A percentile compares a stretch with the other conserved stretches of the same genome.
These are phyloP conservation scores for Fraxinus albicans DNA, from an alignment of 305 asterid genomes.

Conservation along the genomic window DNA sequence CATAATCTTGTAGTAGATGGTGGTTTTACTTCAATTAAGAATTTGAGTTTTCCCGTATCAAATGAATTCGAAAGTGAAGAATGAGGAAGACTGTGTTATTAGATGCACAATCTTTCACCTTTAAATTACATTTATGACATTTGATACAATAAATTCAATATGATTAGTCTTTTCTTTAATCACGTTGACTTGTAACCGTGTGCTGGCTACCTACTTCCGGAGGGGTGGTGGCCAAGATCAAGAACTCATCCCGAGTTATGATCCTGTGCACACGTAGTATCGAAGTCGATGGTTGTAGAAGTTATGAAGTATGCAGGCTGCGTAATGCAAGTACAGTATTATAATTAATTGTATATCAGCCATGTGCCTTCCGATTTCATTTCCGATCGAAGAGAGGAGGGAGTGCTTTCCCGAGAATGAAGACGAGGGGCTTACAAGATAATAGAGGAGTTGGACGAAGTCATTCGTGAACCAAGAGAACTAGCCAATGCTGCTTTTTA, in stretches of 20 bases:
- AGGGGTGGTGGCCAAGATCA: neutral
- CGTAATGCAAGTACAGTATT: too few species aligned
- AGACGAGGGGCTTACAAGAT: too few species aligned
- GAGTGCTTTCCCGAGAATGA: neutral
- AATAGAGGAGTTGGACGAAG: too few species aligned
- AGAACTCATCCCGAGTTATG: neutral
- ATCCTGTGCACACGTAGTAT: neutral
- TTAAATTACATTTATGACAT: neutral
- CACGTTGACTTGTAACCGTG: neutral
- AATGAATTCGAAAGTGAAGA: slow-evolving; percentile 25
- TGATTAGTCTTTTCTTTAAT: neutral
- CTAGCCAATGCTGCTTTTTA: neutral
- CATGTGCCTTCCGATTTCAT: neutral
- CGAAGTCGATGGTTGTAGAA: neutral
- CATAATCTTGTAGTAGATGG: slow-evolving; percentile 93
- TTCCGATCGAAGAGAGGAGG: neutral
- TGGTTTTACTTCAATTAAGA: slow-evolving; percentile 70
- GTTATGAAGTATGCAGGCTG: too few species aligned
- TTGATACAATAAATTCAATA: neutral
- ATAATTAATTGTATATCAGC: neutral
- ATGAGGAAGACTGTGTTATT: neutral
- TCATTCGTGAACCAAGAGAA: neutral
- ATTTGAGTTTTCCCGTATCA: slow-evolving; percentile 43
- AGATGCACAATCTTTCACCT: neutral
- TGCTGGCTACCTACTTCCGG: neutral